Evolutionary conservation across 2,329 filamentous ascomycete species (phyloP).

Genomic region (Botrytis cinerea): DNA sequence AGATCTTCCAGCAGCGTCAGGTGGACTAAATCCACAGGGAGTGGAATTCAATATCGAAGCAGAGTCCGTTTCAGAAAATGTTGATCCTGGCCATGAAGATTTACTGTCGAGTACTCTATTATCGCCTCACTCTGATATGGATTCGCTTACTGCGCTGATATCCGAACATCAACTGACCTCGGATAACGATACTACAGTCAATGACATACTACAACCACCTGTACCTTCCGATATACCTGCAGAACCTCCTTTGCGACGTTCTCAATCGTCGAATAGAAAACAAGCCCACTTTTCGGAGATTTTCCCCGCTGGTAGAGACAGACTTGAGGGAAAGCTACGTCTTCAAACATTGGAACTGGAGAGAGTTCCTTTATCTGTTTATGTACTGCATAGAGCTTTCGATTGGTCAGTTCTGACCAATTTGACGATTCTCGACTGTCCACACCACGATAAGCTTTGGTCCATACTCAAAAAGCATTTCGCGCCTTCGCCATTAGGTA

Average conservation of each 20-base stretch:
- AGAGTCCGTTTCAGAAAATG: conserved; percentile 19
- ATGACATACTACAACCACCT: conserved; percentile 14
- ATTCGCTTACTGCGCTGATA: conserved; percentile 37
- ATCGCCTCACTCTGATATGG: conserved; percentile 35
- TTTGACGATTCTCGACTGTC: conserved; percentile 73
- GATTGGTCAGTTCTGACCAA: conserved; percentile 74
- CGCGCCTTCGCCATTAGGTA: conserved; percentile 45
- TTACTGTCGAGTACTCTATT: conserved; percentile 20
- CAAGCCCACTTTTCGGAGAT: conserved; percentile 35
- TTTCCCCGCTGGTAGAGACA: conserved; percentile 41
- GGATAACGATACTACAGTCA: conserved; percentile 12
- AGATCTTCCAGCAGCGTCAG: conserved; percentile 25
- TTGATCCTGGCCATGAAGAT: conserved; percentile 19
- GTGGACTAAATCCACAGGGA: conserved; percentile 28
- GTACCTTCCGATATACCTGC: conserved; percentile 18
- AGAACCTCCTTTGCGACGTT: conserved; percentile 35
- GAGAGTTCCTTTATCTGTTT: conserved; percentile 70
- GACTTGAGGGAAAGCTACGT: conserved; percentile 59
- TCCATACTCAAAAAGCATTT: conserved; percentile 67
- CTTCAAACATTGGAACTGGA: conserved; percentile 76
- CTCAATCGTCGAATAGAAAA: conserved; percentile 33
- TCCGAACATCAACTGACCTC: conserved; percentile 33
- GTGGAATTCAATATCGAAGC: conserved; percentile 31
- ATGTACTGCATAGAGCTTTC: conserved; percentile 68
- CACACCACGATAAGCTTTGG: conserved; percentile 74